Evolutionary conservation across 108 stramenopile genomes (phyloP), one percentile per base, ranked within the genome.

Genomic region (Schizochytrium sp.): DNA sequence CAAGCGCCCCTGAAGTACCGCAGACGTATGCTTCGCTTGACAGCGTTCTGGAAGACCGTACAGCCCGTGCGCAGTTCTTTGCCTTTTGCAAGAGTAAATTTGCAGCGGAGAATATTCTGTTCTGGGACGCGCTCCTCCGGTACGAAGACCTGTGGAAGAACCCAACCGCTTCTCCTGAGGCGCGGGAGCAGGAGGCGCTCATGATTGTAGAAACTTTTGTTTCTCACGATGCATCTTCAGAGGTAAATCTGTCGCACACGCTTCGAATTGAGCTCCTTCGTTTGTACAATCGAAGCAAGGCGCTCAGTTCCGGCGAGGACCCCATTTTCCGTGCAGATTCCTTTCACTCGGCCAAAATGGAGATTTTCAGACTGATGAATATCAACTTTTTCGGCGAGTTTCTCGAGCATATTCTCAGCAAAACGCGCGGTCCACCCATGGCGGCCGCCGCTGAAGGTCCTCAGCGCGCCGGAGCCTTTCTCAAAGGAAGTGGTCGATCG

Each of bases 371-470:
- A 23, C 76, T 83, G 19, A 83, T 83, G 76, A 83, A 83, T 23
- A 83, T 16, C 10, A 83, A 83, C 76, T 83, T 83, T 23, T 83
- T 83, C 28, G 25, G 76, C 3, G 76, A 83, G n/a, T 83, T 83
- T 53, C 28, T 53, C n/a, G 76, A 83, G 10, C 76, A 83, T 18
- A 41, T 69, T 18, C 25, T 41, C 34, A 69, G 10, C 14, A 28
- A 41, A 10, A 69, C 6, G 41, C 41, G 41, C 4, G 25, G 34
- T 0, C 63, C 63, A 18, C 34, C 63, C 25, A 28, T 69, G 25
- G 63, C 63, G 25, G 63, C 63, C 8, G 63, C 63, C 3, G 63
- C 63, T 0, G 63, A 8, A 1, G 63, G 63, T 18, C 25, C 25
- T 12, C 34, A 34, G 34, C 34, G 34, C 2, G 34, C 34, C 34